phyloP scores from a whole-genome alignment of 2,329 filamentous ascomycete species.

The Parasarocladium wereldwijsianum region DNA sequence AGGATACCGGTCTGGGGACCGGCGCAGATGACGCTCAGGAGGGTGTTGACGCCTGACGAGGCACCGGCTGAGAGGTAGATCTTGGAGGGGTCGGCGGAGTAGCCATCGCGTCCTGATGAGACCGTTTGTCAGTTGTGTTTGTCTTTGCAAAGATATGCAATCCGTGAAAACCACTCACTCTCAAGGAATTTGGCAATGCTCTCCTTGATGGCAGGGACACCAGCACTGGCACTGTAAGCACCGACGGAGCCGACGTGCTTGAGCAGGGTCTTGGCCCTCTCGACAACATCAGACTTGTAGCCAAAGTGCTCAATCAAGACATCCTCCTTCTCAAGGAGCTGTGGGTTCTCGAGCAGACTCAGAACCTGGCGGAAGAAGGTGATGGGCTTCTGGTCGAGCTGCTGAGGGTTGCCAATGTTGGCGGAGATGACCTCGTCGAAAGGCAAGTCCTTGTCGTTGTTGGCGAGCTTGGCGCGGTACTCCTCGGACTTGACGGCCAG shows the following conservation, averaged over 20 bases:
- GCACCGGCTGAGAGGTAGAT: constrained; percentile 89
- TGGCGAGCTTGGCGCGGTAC: constrained; percentile 61
- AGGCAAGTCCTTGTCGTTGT: constrained; percentile 48
- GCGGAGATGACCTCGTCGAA: constrained; percentile 88
- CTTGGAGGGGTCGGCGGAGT: constrained; percentile 61
- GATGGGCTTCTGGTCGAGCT: constrained; percentile 97
- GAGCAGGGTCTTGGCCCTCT: constrained; percentile 67
- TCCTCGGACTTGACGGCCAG: constrained; percentile 86
- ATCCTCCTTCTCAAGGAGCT: constrained; percentile 67
- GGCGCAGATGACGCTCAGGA: constrained; percentile 79
- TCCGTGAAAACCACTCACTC: constrained; percentile 33
- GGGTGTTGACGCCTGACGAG: constrained; percentile 86
- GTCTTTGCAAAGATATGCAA: constrained; percentile 2
- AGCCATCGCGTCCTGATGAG: constrained; percentile 63
- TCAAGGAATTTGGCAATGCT: constrained; percentile 90
- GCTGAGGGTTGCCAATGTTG: constrained; percentile 98
- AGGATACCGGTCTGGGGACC: constrained; percentile 66
- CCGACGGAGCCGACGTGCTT: constrained; percentile 80
- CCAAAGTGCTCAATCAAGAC: constrained; percentile 61
- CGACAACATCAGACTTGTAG: constrained; percentile 82
- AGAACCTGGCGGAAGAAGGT: constrained; percentile 98
- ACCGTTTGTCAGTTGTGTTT: constrained; percentile 6
- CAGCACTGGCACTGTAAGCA: constrained; percentile 90
- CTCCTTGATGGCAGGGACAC: constrained; percentile 72
- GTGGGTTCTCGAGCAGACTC: constrained; percentile 82